Conservation (phyloP, 2,329 filamentous ascomycete species). For the Macroventuria anomochaeta region DNA sequence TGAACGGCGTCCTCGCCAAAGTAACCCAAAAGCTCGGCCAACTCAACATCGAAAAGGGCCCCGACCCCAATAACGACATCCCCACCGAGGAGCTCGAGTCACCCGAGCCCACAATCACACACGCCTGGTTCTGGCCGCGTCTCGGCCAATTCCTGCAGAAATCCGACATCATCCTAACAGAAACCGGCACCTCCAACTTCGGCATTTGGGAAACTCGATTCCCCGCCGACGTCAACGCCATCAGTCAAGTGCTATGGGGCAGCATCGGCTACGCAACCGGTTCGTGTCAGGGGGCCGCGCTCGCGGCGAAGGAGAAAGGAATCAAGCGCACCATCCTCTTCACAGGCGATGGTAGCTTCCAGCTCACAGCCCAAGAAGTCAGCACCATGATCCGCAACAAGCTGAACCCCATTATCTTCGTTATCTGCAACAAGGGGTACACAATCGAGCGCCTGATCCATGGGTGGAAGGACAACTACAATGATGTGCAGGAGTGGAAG, state of each 20-base stretch:
- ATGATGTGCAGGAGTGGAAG: constrained; percentile 79
- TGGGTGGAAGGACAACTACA: constrained; percentile 79
- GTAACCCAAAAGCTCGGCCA: constrained; percentile 65
- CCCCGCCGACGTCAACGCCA: constrained; percentile 75
- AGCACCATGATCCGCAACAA: constrained; percentile 81
- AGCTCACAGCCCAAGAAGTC: constrained; percentile 83
- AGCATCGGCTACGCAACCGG: constrained; percentile 71
- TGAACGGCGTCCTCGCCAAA: constrained; percentile 78
- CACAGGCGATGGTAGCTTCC: constrained; percentile 87
- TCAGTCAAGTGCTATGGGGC: constrained; percentile 79
- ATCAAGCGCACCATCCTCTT: constrained; percentile 76
- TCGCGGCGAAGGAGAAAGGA: constrained; percentile 72
- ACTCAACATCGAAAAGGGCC: constrained; percentile 62
- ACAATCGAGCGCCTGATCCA: constrained; percentile 91
- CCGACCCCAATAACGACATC: constrained; percentile 61
- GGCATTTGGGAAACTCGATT: constrained; percentile 87
- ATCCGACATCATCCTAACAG: constrained; percentile 80
- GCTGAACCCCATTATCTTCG: constrained; percentile 80
- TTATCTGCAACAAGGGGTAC: constrained; percentile 87
- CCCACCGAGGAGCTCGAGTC: constrained; percentile 45
- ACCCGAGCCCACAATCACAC: constrained; percentile 61
- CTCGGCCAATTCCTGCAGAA: constrained; percentile 74
- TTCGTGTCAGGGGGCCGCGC: constrained; percentile 70
- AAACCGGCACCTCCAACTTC: constrained; percentile 88
- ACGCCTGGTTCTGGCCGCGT: constrained; percentile 79